Conservation (phyloP, 306 rosid species). For the Corylus avellana region DNA sequence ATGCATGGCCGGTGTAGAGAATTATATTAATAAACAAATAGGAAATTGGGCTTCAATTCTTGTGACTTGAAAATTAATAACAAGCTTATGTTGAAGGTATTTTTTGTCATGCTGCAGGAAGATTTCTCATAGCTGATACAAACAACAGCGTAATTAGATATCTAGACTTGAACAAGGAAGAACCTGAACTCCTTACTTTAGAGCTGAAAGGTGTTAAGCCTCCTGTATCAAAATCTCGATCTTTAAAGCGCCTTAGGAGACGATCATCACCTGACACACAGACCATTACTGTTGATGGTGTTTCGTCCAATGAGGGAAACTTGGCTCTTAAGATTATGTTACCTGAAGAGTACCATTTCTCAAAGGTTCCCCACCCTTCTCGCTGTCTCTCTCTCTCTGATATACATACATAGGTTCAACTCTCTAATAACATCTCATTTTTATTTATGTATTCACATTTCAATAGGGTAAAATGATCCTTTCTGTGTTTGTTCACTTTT, state of each 20-base stretch:
- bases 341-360: slow-evolving; percentile 85
- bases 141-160: slow-evolving; percentile 87
- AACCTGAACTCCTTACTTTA: slow-evolving; percentile 58
- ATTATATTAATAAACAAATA: slow-evolving; percentile 21
- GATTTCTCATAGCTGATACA: slow-evolving; percentile 86
- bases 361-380: slow-evolving; percentile 59
- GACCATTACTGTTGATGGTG: slow-evolving; percentile 55
- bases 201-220: slow-evolving; percentile 90
- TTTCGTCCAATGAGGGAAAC: slow-evolving; percentile 75
- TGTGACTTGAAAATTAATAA: background rate
- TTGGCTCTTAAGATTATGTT: slow-evolving; percentile 62
- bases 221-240: slow-evolving; percentile 59
- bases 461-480: background rate
- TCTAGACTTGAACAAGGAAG: slow-evolving; percentile 60
- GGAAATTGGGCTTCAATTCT: slow-evolving; percentile 23
- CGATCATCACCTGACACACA: slow-evolving; percentile 72
- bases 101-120: slow-evolving; percentile 52
- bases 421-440: background rate
- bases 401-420: background rate
- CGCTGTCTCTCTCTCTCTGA: slow-evolving; percentile 3
- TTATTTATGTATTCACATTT: slow-evolving; percentile 7
- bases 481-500: background rate
- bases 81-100: slow-evolving; percentile 13
- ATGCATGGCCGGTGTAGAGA: background rate
- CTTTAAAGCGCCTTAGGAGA: slow-evolving; percentile 71